Evolutionary conservation across 352 stramenopile species (phyloP), one percentile per base, ranked within the genome.

Genomic region (Phytopythium ostracodes): DNA sequence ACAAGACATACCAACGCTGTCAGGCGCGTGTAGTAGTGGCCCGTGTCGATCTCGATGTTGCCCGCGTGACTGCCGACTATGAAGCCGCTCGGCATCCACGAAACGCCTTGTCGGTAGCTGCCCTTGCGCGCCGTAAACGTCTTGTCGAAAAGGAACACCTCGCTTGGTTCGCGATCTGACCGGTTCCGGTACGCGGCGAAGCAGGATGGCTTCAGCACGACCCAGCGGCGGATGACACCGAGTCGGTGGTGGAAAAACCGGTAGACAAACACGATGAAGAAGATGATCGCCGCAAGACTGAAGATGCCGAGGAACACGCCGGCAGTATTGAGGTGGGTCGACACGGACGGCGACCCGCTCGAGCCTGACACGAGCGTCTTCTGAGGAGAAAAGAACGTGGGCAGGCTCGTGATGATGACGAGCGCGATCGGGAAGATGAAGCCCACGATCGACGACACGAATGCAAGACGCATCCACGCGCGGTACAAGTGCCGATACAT

Each of bases 141-240:
- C 65, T 91, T 91, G 67, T 94, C 87, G 56, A 95, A 95, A 33
- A 95, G 60, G 64, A 95, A 93, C 20, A 95, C 87, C 50, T 95
- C 87, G 44, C 82, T 95, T 20, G 84, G 84, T 53, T 95, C 87
- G 46, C 73, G 76, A 38, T 95, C 82, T 20, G 66, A 83, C 2
- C 87, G 87, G 65, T 84, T 76, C 10, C 84, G 72, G 64, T 92
- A 96, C 22, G 83, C 83, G 18, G 87, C 87, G 69, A 96, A 91
- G 60, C 87, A 94, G 35, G 81, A 90, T 36, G 87, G 86, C 63
- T 96, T 96, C 40, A 96, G 73, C 57, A 94, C 87, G 33, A 91
- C 85, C 87, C 87, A 96, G n/a, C 85, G 72, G 6, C 87, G 87
- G 27, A 96, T 82, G 18, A 91, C 87, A 68, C 84, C 85, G 56